Conservation (phyloP, 768 basidiomycete species). For the Boletus sp. region DNA sequence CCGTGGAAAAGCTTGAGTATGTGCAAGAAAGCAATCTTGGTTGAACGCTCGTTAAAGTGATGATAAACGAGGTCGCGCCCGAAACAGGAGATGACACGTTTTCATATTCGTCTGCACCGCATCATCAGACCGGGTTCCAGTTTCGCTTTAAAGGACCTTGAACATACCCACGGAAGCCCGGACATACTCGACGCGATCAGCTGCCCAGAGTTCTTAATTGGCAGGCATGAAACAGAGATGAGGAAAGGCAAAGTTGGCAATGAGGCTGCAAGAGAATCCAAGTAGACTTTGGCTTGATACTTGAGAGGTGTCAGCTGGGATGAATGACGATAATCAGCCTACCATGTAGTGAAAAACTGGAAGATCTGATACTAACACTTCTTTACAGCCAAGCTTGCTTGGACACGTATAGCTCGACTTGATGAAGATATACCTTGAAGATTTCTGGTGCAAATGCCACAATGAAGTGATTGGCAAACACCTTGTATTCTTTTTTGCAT, state of each 20-base stretch:
- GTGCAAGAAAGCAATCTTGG: constrained; percentile 78
- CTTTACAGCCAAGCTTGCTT: constrained; percentile 74
- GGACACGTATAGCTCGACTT: constrained; percentile 65
- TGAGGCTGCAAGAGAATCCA: constrained; percentile 74
- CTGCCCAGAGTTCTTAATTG: constrained; percentile 69
- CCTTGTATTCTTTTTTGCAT: constrained; percentile 65
- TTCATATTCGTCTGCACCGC: constrained; percentile 75
- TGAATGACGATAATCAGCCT: constrained; percentile 15
- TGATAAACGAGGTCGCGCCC: constrained; percentile 75
- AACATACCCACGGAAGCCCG: constrained; percentile 68
- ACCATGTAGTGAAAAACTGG: constrained; percentile 89
- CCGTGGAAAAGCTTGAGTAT: constrained; percentile 79
- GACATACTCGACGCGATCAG: constrained; percentile 83
- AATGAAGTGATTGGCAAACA: constrained; percentile 78
- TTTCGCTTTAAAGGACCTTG: background rate
- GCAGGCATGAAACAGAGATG: constrained; percentile 75
- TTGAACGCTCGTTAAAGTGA: constrained; percentile 72
- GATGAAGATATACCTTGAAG: constrained; percentile 70
- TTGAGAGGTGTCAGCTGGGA: constrained; percentile 34
- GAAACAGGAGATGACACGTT: constrained; percentile 73
- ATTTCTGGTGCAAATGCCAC: constrained; percentile 83
- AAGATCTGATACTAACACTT: constrained; percentile 85
- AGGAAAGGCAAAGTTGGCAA: constrained; percentile 84
- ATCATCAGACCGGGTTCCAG: background rate
- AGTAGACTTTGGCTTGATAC: constrained; percentile 91